Evolutionary conservation across 2,329 filamentous ascomycete species (phyloP), one percentile per base, ranked within the genome.

Genomic region (Calonectria henricotiae): DNA sequence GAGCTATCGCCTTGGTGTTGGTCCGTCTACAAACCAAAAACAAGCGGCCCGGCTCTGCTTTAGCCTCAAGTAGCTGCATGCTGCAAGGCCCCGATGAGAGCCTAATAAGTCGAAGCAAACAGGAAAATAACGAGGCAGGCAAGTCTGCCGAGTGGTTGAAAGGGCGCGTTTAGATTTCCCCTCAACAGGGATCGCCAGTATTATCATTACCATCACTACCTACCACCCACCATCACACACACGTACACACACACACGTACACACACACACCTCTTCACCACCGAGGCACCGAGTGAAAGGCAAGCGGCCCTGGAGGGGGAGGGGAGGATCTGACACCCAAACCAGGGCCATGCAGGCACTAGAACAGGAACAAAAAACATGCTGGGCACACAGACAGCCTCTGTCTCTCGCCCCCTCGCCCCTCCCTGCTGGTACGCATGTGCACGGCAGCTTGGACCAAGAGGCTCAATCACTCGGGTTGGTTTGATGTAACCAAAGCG

Each of bases 271-370:
- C 54, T 58, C 35, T 58, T 60, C 20, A 35, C 55, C 55, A 41
- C 55, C 25, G n/a, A 60, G 35, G 1, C 55, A 23, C 20, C 25
- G 37, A 60, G 35, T 60, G 55, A 60, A 32, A 41, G 55, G 37
- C 13, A 13, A 30, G n/a, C 51, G 20, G 35, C 30, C 39, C 55
- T 60, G 55, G 55, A 60, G 55, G 55, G 55, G 55, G 55, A 60
- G 55, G 55, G 55, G 55, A 60, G 39, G 41, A 60, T 65, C 49
- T 65, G 51, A 55, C 51, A 47, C 51, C 60, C 63, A 55, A 51
- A 58, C 63, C 39, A 55, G 63, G 63, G n/a, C 51, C 64, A 66
- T 49, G 51, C 64, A 66, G 54, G 64, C 35, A 66, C 54, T 60
- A 37, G 54, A 60, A 66, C 64, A 61, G 63, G 63, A 55, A 25